These are phyloP conservation scores for Fusarium sp. DNA, from an alignment of 2,329 filamentous ascomycete species.

Conservation along the genomic window DNA sequence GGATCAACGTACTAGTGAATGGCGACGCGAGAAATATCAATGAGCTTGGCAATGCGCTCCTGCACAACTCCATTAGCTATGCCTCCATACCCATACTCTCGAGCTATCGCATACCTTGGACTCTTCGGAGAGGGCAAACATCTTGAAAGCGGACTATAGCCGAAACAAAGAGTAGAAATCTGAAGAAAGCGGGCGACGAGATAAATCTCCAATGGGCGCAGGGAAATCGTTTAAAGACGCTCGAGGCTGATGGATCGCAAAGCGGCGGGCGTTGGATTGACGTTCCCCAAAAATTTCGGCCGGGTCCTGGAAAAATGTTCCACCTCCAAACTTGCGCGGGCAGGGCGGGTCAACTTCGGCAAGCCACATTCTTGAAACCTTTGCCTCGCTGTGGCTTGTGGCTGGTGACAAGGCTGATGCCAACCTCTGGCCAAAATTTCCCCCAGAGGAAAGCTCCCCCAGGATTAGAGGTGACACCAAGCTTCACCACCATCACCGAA, in stretches of 20 bases:
- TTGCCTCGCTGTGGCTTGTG: constrained; percentile 17
- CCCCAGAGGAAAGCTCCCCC: constrained; percentile 21
- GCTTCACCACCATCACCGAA: constrained; percentile 9
- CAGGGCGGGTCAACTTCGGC: constrained; percentile 48
- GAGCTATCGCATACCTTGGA: constrained; percentile 77
- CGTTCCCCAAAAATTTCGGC: constrained; percentile 41
- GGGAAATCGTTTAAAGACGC: constrained; percentile 1
- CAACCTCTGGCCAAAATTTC: constrained; percentile 44
- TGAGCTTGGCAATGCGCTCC: constrained; percentile 98
- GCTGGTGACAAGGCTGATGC: constrained; percentile 28
- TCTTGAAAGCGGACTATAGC: constrained; percentile 48
- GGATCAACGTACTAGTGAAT: constrained; percentile 85
- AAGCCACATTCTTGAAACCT: constrained; percentile 10
- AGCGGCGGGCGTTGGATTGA: constrained; percentile 19
- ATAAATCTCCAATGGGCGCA: background rate
- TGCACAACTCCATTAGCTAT: constrained; percentile 52
- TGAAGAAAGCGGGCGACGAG: background rate
- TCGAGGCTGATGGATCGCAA: constrained; percentile 32
- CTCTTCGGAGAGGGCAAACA: constrained; percentile 88
- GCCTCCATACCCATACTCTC: constrained; percentile 5
- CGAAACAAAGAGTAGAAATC: background rate
- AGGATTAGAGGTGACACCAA: constrained; percentile 16
- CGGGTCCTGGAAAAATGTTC: constrained; percentile 43
- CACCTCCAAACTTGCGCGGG: constrained; percentile 24
- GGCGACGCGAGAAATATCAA: constrained; percentile 91